These are phyloP conservation scores for Jacaranda copaia DNA, from an alignment of 257 asterid genomes.

Conservation along the genomic window DNA sequence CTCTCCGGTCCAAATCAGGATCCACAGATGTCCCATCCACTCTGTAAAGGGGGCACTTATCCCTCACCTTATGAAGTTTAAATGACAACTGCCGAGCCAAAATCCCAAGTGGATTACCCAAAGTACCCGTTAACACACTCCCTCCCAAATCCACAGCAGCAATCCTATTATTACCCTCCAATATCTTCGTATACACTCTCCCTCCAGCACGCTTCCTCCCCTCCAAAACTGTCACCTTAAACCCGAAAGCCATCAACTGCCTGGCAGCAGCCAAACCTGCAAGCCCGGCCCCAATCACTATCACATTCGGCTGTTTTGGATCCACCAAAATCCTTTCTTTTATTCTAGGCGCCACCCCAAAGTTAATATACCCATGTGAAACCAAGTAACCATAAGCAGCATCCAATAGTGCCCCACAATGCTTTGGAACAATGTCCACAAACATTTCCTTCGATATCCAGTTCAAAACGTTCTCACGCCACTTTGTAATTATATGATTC, in stretches of 20 bases:
- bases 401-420: conserved; percentile 67
- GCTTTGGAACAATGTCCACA: conserved; percentile 69
- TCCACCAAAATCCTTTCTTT: conserved; percentile 66
- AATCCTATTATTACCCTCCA: conserved; percentile 60
- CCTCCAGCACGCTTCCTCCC: conserved; percentile 94
- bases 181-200: conserved; percentile 77
- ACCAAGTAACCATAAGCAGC: conserved; percentile 74
- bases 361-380: conserved; percentile 84
- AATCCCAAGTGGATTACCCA: conserved; percentile 92
- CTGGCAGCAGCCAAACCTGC: conserved; percentile 97
- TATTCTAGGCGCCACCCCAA: conserved; percentile 86
- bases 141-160: conserved; percentile 97
- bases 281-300: conserved; percentile 91
- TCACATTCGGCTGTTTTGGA: conserved; percentile 58
- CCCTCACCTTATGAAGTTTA: conserved; percentile 90
- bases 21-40: conserved; percentile 73
- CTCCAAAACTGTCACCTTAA: conserved; percentile 84
- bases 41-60: conserved; percentile 81
- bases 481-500: conserved; percentile 80
- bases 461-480: conserved; percentile 85
- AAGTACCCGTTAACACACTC: conserved; percentile 89
- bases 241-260: conserved; percentile 93
- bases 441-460: conserved; percentile 89
- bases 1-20: conserved; percentile 67
- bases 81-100: conserved; percentile 85